phyloP scores from a whole-genome alignment of 129 eudicot genomes.

The Pittosporum tobira region DNA sequence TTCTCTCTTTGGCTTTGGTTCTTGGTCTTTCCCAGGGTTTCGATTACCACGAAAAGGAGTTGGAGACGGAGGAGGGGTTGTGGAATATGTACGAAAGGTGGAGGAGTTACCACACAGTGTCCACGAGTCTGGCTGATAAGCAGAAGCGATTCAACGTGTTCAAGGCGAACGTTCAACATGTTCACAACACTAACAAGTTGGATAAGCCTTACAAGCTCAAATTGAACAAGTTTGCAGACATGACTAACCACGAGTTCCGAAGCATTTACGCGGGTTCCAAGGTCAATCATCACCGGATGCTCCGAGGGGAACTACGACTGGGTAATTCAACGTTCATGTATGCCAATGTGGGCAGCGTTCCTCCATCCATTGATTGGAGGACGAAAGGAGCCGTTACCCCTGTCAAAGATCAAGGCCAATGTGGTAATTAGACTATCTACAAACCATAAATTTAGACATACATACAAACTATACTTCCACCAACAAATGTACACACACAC shows the following conservation, averaged over 20 bases:
- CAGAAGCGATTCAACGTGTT: conserved; percentile 70
- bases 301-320: conserved; percentile 24
- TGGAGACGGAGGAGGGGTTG: conserved; percentile 51
- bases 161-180: conserved; percentile 46
- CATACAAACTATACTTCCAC: too few species aligned
- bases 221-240: conserved; percentile 80
- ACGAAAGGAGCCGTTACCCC: conserved; percentile 46
- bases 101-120: conserved; percentile 54
- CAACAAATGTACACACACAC: not conserved
- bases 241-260: conserved; percentile 61
- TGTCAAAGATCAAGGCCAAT: conserved; percentile 83
- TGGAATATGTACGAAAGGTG: conserved; percentile 69
- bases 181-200: conserved; percentile 52
- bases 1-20: conserved; percentile 26
- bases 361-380: conserved; percentile 72
- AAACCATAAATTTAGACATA: too few species aligned
- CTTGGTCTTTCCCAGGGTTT: conserved; percentile 31
- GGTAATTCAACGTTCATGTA: conserved; percentile 40
- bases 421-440: conserved; percentile 33
- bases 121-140: conserved; percentile 47
- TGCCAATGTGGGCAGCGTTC: conserved; percentile 26
- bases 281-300: conserved; percentile 46
- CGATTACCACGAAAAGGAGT: conserved; percentile 53
- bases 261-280: conserved; percentile 47
- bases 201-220: conserved; percentile 65